These are phyloP conservation scores for Suillus spraguei DNA, from an alignment of 768 basidiomycete genomes.

Conservation along the genomic window DNA sequence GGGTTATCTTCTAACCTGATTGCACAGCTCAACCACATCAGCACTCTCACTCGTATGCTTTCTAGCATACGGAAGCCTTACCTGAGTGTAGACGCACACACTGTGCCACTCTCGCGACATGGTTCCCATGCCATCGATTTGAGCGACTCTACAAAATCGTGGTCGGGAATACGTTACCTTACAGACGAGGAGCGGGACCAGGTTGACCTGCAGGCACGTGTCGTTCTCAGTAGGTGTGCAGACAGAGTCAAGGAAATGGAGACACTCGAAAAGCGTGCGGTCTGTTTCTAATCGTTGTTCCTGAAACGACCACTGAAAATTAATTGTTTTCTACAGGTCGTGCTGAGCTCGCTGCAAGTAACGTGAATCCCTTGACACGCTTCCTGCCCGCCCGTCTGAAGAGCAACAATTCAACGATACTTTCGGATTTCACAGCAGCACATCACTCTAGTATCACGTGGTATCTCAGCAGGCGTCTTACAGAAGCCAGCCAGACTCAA, in stretches of 20 bases:
- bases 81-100: conserved; percentile 71
- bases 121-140: conserved; percentile 58
- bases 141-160: conserved; percentile 48
- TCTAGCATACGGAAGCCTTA: conserved; percentile 81
- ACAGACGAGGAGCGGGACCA: conserved; percentile 94
- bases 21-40: conserved; percentile 70
- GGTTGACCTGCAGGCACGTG: conserved; percentile 89
- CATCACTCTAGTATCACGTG: conserved; percentile 93
- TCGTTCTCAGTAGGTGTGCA: conserved; percentile 83
- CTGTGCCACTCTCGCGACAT: conserved; percentile 54
- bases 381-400: conserved; percentile 73
- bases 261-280: conserved; percentile 83
- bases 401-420: conserved; percentile 50
- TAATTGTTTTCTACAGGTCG: conserved; percentile 50
- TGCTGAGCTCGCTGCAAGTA: conserved; percentile 63
- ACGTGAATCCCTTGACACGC: conserved; percentile 64
- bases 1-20: conserved; percentile 8
- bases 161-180: conserved; percentile 69
- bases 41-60: conserved; percentile 71
- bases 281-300: conserved; percentile 18
- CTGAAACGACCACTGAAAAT: conserved; percentile 21
- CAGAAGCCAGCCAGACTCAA: conserved; percentile 76
- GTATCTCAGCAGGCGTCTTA: conserved; percentile 82
- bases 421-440: conserved; percentile 76
- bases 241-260: conserved; percentile 91